Conservation (phyloP, 2,329 filamentous ascomycete genomes). For the Exophiala spinifera region DNA sequence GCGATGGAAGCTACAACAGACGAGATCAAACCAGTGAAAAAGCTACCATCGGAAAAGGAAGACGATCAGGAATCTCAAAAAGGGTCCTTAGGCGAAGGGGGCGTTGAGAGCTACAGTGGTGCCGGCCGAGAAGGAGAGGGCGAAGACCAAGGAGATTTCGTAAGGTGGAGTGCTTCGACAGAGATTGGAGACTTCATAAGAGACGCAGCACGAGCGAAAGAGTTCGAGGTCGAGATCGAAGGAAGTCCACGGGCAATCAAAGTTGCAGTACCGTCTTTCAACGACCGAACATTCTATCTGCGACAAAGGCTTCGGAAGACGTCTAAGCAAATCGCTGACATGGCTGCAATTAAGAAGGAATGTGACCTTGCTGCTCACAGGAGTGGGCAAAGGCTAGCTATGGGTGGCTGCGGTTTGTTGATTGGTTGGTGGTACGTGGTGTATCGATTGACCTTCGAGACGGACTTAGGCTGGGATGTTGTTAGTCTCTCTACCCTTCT, state of each 20-base stretch:
- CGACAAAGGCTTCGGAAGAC: conserved; percentile 72
- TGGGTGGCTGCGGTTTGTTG: conserved; percentile 72
- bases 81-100: conserved; percentile 52
- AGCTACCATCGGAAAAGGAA: conserved; percentile 40
- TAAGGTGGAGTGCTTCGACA: conserved; percentile 83
- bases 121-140: conserved; percentile 60
- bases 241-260: conserved; percentile 65
- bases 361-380: conserved; percentile 76
- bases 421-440: conserved; percentile 78
- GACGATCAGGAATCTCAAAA: conserved; percentile 37
- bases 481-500: background rate
- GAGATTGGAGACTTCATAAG: conserved; percentile 94
- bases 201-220: conserved; percentile 77
- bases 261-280: conserved; percentile 81
- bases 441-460: conserved; percentile 66
- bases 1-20: conserved; percentile 71
- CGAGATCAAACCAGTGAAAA: conserved; percentile 43
- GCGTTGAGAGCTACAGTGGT: conserved; percentile 69
- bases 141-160: conserved; percentile 58
- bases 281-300: conserved; percentile 85
- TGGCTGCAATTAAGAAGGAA: conserved; percentile 73
- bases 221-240: conserved; percentile 82
- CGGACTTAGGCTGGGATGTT: conserved; percentile 81
- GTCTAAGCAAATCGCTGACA: conserved; percentile 62
- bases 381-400: conserved; percentile 73